Percentiles rank a stretch among this genome's conserved stretches.
Conservation (phyloP, 352 stramenopile genomes). For the Pythium rishiriense region DNA sequence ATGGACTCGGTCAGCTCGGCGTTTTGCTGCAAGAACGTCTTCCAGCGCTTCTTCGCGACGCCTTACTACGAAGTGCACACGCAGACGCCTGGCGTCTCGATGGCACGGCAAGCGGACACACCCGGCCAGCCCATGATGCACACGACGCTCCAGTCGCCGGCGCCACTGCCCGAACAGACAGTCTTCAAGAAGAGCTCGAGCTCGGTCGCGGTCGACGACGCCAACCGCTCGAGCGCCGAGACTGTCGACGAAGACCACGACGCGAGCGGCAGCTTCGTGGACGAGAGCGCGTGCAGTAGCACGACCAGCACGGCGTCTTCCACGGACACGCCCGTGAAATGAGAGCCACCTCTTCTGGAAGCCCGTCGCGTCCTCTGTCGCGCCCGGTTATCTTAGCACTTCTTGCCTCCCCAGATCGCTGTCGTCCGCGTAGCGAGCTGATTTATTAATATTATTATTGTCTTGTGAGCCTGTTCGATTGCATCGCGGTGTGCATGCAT, state of each 20-base stretch:
- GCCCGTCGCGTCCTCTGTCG: not conserved
- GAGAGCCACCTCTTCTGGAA: not conserved
- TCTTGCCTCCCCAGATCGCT: not conserved
- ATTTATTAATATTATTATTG: slow-evolving; percentile 36
- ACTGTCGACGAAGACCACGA: slow-evolving; percentile 40
- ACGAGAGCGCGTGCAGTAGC: slow-evolving; percentile 40
- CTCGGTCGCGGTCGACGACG: slow-evolving; percentile 27
- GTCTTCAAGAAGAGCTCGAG: slow-evolving; percentile 42
- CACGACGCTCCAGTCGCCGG: slow-evolving; percentile 56
- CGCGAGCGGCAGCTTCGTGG: slow-evolving; percentile 33
- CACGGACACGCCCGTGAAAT: slow-evolving; percentile 28
- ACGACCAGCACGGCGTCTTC: slow-evolving; percentile 41
- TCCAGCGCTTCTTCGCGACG: slow-evolving; percentile 56
- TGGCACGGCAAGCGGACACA: slow-evolving; percentile 58
- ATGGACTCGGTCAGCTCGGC: slow-evolving; percentile 53
- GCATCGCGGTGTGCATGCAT: too few species aligned
- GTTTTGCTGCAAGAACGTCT: slow-evolving; percentile 69
- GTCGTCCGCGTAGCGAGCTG: not conserved
- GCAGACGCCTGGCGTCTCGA: slow-evolving; percentile 63
- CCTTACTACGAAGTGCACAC: slow-evolving; percentile 85
- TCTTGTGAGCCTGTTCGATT: not conserved
- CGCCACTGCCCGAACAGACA: slow-evolving; percentile 34
- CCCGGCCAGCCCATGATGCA: slow-evolving; percentile 56
- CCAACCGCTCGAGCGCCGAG: slow-evolving; percentile 39
- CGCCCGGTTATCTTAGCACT: not conserved